Evolutionary conservation across 1,139 yeast species (phyloP).

Genomic region (Debaryomycetaceae sp.): DNA sequence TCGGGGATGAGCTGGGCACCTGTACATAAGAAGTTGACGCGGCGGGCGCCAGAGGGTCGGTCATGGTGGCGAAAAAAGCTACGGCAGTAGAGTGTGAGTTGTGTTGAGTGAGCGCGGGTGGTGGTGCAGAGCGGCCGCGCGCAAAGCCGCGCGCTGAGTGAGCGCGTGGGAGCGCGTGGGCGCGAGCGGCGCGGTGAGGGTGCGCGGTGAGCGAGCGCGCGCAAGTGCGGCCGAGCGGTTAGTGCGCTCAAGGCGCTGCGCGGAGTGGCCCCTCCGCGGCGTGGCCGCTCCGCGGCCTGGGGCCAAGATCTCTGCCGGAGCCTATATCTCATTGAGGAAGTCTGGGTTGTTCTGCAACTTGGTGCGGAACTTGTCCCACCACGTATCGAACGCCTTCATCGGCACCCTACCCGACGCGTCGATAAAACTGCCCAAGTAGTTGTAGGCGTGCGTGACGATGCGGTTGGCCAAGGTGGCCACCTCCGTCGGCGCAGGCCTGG

Average conservation of each 20-base stretch:
- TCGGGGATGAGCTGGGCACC: constrained; percentile 39
- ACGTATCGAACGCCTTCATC: constrained; percentile 81
- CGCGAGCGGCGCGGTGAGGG: too few species aligned
- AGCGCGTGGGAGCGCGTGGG: too few species aligned
- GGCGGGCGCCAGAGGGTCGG: constrained; percentile 7
- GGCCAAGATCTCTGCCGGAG: constrained; percentile 1
- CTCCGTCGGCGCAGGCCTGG: constrained; percentile 18
- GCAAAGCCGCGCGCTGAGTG: too few species aligned
- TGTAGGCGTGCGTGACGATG: constrained; percentile 88
- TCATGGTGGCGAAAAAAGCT: not conserved
- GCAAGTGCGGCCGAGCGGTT: too few species aligned
- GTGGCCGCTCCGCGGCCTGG: not conserved
- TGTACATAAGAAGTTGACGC: constrained; percentile 21
- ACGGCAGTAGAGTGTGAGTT: not conserved
- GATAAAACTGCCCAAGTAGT: constrained; percentile 79
- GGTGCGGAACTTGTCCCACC: constrained; percentile 92
- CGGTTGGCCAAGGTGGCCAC: constrained; percentile 68
- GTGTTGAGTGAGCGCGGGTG: too few species aligned
- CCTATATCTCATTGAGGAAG: constrained; percentile 51
- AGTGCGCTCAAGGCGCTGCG: too few species aligned
- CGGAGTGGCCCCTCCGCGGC: too few species aligned
- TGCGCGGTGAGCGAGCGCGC: too few species aligned
- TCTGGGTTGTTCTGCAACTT: constrained; percentile 76
- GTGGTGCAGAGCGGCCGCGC: too few species aligned
- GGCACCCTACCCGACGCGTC: constrained; percentile 78